phyloP scores from a whole-genome alignment of 306 rosid genomes.

The Rubus idaeus region DNA sequence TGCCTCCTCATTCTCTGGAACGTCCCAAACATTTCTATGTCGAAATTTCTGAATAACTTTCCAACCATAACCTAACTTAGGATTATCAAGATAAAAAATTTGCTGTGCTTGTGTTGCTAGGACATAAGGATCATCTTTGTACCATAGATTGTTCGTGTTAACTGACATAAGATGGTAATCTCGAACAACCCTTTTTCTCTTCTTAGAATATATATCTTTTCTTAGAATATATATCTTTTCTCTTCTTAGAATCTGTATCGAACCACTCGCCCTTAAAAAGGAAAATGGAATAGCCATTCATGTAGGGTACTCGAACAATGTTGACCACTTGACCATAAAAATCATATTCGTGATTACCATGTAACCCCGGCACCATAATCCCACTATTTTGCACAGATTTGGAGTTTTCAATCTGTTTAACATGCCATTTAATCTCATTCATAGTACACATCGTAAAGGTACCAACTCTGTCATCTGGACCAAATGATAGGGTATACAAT shows the following conservation, averaged over 20 bases:
- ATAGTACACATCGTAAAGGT: background rate
- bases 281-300: background rate
- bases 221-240: too few relatives aligned
- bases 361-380: background rate
- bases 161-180: background rate
- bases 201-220: too few relatives aligned
- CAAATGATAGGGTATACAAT: background rate
- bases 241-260: background rate
- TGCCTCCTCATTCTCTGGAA: background rate
- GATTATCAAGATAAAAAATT: slow-evolving; percentile 11
- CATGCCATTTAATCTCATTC: background rate
- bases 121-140: background rate
- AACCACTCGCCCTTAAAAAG: slow-evolving; percentile 12
- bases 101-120: background rate
- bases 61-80: background rate
- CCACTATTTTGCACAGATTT: background rate
- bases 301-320: background rate
- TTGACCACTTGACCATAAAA: background rate
- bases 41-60: background rate
- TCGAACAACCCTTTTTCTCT: background rate
- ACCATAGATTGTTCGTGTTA: background rate
- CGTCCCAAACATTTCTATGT: slow-evolving; percentile 5
- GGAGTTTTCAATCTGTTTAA: background rate
- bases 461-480: background rate
- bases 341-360: background rate